Percentiles rank a stretch among this genome's conserved stretches.
Evolutionary conservation across 768 basidiomycete genomes (phyloP).

Genomic region (Boletus speciosus): DNA sequence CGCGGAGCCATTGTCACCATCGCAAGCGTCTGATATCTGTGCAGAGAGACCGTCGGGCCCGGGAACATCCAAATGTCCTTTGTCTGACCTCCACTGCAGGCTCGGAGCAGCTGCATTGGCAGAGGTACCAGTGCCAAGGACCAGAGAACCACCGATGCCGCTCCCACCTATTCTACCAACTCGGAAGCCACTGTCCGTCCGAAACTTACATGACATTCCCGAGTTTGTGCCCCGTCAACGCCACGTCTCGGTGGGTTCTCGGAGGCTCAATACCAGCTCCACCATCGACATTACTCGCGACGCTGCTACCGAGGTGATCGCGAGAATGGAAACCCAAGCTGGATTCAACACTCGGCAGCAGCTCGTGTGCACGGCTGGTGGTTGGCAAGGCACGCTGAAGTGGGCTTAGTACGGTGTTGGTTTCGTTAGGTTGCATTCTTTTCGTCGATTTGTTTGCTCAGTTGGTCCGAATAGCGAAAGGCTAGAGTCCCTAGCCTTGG

Average conservation of each 20-base stretch:
- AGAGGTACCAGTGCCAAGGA: background rate
- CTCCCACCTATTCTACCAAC: background rate
- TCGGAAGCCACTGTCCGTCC: constrained; percentile 3
- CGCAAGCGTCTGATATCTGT: constrained; percentile 26
- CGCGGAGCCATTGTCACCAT: constrained; percentile 20
- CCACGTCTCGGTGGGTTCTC: background rate
- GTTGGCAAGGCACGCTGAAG: constrained; percentile 5
- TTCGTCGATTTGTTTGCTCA: constrained; percentile 21
- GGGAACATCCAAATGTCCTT: constrained; percentile 21
- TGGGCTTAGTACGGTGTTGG: background rate
- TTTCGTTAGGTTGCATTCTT: background rate
- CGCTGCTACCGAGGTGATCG: constrained; percentile 19
- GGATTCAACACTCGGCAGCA: constrained; percentile 5
- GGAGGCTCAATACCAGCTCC: background rate
- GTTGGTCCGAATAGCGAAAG: background rate
- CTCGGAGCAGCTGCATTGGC: background rate
- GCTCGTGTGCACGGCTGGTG: constrained; percentile 2
- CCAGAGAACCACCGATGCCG: background rate
- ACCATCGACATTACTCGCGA: constrained; percentile 7
- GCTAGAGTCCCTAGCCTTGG: background rate
- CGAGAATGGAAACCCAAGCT: constrained; percentile 23
- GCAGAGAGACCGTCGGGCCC: constrained; percentile 25
- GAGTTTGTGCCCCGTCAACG: constrained; percentile 27
- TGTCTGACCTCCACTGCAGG: constrained; percentile 26
- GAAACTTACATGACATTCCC: constrained; percentile 18